Percentiles rank a stretch among this genome's conserved stretches.
Evolutionary conservation across 345 rosid species (phyloP).

Genomic region (Hirschfeldia incana): DNA sequence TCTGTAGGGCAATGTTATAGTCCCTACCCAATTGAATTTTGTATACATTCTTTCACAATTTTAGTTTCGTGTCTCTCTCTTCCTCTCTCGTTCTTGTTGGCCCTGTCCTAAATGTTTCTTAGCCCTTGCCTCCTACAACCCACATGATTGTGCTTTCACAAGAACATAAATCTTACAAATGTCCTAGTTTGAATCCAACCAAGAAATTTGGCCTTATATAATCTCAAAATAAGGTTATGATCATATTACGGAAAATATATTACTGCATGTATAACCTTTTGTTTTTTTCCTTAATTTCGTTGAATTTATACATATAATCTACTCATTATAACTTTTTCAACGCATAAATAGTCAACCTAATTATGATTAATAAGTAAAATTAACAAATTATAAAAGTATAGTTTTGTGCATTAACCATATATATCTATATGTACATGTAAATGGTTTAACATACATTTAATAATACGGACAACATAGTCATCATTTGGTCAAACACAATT

Average conservation of each 20-base stretch:
- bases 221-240: not conserved
- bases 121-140: slow-evolving; percentile 28
- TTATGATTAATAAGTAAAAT: not conserved
- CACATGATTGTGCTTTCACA: slow-evolving; percentile 37
- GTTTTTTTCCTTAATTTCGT: not conserved
- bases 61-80: not conserved
- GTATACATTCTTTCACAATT: slow-evolving; percentile 30
- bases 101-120: slow-evolving; percentile 22
- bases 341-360: slow-evolving; percentile 3
- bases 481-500: slow-evolving; percentile 1
- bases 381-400: not conserved
- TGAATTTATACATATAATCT: not conserved
- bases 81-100: slow-evolving; percentile 22
- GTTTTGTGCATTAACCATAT: not conserved
- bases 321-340: not conserved
- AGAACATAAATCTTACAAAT: slow-evolving; percentile 16
- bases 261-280: not conserved
- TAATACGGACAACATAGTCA: not conserved
- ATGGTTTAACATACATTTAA: not conserved
- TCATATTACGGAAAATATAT: not conserved
- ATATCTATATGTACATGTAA: not conserved
- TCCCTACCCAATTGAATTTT: slow-evolving; percentile 34
- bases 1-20: slow-evolving; percentile 37
- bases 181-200: slow-evolving; percentile 23
- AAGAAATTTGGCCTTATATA: slow-evolving; percentile 13